Base-by-base conservation (phyloP, 1,284 basidiomycete genomes). In the Ustilago lituana region DNA sequence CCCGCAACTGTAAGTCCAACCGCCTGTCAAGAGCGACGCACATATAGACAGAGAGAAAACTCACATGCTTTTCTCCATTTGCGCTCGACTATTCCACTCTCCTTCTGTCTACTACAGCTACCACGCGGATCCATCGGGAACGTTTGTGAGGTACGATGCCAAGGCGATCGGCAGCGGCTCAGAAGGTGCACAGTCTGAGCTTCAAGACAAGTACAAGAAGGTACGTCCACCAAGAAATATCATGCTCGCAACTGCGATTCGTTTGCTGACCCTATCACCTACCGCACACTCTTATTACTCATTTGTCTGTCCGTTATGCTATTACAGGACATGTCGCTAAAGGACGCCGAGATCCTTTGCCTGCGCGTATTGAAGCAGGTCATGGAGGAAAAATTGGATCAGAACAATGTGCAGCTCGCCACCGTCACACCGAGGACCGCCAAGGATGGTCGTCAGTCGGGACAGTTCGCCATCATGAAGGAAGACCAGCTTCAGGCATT, bases 71-170 rank as follows among this genome's bases (percentile, higher is more conserved):
- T n/a, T n/a, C n/a, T n/a, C n/a, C n/a, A n/a, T n/a, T n/a, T n/a
- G n/a, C n/a, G n/a, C n/a, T n/a, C n/a, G n/a, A n/a, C n/a, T n/a
- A 26, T 32, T 15, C 11, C n/a, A 14, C 12, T 36, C 29, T 22
- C 38, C 44, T 27, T 38, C 35, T 41, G 31, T 62, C 29, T 47
- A 27, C 36, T 48, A 49, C 72, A 39, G 56, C 56, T 73, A 68
- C 48, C 96, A 99, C 83, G 97, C 96, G 23, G 96, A 99, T 84
- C 96, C 96, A 3, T 98, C 94, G n/a, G 96, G 96, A 15, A 98
- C 95, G 7, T 98, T 93, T 82, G 92, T 95, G 77, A 89, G 92
- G 63, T 98, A 97, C 81, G 92, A 98, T 73, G 96, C 96, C 43
- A 99, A 98, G 84, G 96, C 96, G 8, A 98, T 98, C 78, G 96